These are phyloP conservation scores for Botrytis aclada DNA, from an alignment of 2,329 filamentous ascomycete species.

Conservation along the genomic window DNA sequence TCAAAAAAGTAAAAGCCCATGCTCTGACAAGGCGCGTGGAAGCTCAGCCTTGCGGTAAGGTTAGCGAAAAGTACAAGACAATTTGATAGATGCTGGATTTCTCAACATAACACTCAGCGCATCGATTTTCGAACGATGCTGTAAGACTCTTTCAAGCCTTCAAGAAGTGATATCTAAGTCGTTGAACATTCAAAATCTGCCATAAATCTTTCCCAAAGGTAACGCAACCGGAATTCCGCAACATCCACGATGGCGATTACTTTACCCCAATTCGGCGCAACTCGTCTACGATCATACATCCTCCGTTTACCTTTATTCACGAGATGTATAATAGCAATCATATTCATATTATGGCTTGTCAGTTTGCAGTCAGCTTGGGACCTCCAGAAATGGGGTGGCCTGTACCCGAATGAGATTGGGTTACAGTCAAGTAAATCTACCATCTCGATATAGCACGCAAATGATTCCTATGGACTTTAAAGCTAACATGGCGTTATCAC, in stretches of 20 bases:
- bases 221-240: not conserved
- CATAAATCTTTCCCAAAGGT: not conserved
- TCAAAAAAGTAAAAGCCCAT: not conserved
- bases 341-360: constrained; percentile 66
- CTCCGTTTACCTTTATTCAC: constrained; percentile 87
- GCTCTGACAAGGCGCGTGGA: not conserved
- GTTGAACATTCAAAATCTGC: not conserved
- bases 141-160: not conserved
- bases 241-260: constrained; percentile 13
- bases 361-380: constrained; percentile 69
- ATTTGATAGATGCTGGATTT: constrained; percentile 4
- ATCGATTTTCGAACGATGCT: constrained; percentile 12
- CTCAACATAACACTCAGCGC: constrained; percentile 1
- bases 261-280: constrained; percentile 59
- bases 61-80: constrained; percentile 10
- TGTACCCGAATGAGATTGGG: constrained; percentile 74
- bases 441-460: not conserved
- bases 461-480: not conserved
- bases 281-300: constrained; percentile 75
- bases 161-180: constrained; percentile 2
- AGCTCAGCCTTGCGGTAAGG: not conserved
- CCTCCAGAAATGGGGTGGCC: constrained; percentile 70
- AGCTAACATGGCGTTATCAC: not conserved
- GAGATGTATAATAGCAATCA: constrained; percentile 62
- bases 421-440: constrained; percentile 64